These are phyloP conservation scores for Platismatia glauca DNA, from an alignment of 495 filamentous ascomycete genomes.

Conservation along the genomic window DNA sequence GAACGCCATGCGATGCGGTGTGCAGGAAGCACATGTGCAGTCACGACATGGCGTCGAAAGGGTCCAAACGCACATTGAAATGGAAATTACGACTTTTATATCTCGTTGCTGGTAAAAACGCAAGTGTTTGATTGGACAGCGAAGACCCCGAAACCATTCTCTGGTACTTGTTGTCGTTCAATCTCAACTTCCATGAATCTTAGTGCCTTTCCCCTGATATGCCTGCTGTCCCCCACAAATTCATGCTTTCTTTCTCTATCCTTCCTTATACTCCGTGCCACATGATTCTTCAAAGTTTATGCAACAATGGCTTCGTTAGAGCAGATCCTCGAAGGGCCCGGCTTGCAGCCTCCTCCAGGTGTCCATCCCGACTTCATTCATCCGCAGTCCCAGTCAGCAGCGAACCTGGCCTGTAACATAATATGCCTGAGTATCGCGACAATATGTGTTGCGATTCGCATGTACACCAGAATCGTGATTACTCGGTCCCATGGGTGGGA, in stretches of 20 bases:
- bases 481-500: not conserved
- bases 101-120: not conserved
- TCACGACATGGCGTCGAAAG: not conserved
- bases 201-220: not conserved
- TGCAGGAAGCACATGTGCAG: not conserved
- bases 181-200: not conserved
- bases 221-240: not conserved
- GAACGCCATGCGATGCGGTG: not conserved
- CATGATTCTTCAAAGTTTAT: not conserved
- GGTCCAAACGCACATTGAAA: not conserved
- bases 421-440: not conserved
- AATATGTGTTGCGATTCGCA: not conserved
- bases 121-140: not conserved
- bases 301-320: not conserved
- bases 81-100: not conserved
- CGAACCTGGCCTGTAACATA: conserved; percentile 11
- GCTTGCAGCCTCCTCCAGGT: conserved; percentile 1
- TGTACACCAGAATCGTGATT: conserved; percentile 2
- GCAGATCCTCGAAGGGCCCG: not conserved
- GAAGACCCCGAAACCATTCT: not conserved
- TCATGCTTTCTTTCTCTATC: not conserved
- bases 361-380: not conserved
- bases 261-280: not conserved
- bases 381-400: not conserved
- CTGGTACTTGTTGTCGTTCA: not conserved